These are phyloP conservation scores for Syzygium malaccense DNA, from an alignment of 441 rosid genomes.

Conservation along the genomic window DNA sequence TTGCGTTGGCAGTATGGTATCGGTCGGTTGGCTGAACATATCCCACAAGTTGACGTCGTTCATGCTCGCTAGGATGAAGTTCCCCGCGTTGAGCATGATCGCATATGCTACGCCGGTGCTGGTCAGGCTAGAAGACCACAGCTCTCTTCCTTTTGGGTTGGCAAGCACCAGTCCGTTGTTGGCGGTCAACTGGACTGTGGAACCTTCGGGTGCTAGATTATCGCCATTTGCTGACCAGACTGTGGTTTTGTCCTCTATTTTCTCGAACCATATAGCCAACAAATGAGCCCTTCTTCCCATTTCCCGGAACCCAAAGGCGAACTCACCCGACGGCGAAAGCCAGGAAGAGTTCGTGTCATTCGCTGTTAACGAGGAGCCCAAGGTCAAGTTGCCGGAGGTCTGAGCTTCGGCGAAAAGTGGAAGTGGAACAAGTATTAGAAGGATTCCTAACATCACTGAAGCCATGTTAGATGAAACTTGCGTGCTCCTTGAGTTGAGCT, in stretches of 20 bases:
- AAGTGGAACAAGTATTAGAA: no score
- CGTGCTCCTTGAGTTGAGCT: no score
- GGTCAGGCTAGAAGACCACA: constrained; percentile 11
- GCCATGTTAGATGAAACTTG: no score
- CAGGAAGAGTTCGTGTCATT: background rate
- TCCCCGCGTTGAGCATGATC: constrained; percentile 27
- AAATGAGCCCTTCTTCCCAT: constrained; percentile 2
- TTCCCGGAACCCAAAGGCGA: constrained; percentile 25
- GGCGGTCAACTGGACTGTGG: constrained; percentile 12
- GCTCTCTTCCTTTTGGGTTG: constrained; percentile 9
- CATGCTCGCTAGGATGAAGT: constrained; percentile 15
- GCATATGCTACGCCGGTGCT: constrained; percentile 6
- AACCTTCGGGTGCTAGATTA: constrained; percentile 8
- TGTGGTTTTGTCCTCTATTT: constrained; percentile 19
- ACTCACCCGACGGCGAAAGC: constrained; percentile 26
- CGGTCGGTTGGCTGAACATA: constrained; percentile 31
- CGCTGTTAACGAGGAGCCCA: background rate
- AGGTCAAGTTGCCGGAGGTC: no score
- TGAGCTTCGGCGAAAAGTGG: no score
- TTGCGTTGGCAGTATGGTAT: constrained; percentile 36
- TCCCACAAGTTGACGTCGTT: constrained; percentile 23
- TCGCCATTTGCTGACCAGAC: constrained; percentile 26
- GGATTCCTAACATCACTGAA: no score
- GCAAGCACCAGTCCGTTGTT: constrained; percentile 13
- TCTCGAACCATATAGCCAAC: constrained; percentile 23